Conservation (phyloP, 2,329 filamentous ascomycete genomes). For the Verticillium klebahnii region DNA sequence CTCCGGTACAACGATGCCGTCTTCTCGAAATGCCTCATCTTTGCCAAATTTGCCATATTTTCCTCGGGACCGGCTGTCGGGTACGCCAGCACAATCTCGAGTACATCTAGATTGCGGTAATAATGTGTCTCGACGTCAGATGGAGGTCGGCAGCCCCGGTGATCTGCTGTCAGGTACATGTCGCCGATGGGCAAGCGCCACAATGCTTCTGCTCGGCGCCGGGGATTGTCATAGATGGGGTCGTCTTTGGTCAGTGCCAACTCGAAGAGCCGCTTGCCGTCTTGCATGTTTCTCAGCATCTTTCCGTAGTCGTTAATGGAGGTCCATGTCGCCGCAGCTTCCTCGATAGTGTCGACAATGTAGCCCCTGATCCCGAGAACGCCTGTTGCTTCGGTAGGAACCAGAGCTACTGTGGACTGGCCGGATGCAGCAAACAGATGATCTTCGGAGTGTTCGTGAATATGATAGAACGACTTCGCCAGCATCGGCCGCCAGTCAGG, state of each 20-base stretch:
- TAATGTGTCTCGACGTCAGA: background rate
- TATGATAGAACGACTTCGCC: background rate
- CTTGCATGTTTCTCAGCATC: background rate
- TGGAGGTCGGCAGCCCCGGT: background rate
- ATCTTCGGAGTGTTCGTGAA: constrained; percentile 1
- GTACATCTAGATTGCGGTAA: background rate
- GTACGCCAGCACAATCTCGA: background rate
- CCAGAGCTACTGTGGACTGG: constrained; percentile 1
- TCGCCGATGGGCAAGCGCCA: constrained; percentile 9
- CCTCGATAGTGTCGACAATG: constrained; percentile 8
- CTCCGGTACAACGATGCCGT: background rate
- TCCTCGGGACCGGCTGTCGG: background rate
- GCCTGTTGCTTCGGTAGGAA: background rate
- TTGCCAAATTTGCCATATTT: background rate
- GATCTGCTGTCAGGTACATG: background rate
- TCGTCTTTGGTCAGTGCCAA: background rate
- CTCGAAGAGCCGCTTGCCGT: constrained; percentile 2
- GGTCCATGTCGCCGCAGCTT: constrained; percentile 3
- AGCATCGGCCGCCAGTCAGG: constrained; percentile 27
- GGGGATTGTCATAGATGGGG: background rate
- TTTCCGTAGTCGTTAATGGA: background rate
- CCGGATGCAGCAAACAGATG: constrained; percentile 1
- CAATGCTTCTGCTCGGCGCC: constrained; percentile 3
- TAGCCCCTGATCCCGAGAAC: constrained; percentile 8
- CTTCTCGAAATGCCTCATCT: background rate